Conservation (phyloP, 768 basidiomycete species). For the Rickenella mellea region DNA sequence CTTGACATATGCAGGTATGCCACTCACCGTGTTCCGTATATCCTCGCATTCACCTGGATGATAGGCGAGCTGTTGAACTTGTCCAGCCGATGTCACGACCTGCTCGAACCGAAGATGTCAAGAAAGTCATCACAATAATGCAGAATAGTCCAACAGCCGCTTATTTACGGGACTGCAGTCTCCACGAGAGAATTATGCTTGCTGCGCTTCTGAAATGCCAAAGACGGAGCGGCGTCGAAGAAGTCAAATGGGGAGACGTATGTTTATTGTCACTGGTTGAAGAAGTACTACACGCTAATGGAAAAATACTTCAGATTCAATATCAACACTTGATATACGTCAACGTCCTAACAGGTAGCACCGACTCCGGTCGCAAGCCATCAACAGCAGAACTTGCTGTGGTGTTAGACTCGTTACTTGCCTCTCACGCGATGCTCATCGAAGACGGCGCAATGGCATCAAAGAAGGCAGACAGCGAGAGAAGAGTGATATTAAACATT, state of each 20-base stretch:
- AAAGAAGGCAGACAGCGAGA: conserved; percentile 53
- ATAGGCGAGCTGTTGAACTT: conserved; percentile 77
- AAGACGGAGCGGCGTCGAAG: conserved; percentile 75
- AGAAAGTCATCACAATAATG: conserved; percentile 73
- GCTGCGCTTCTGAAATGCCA: conserved; percentile 76
- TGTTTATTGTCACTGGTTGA: conserved; percentile 14
- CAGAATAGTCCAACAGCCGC: conserved; percentile 86
- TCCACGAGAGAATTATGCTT: conserved; percentile 85
- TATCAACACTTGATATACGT: conserved; percentile 70
- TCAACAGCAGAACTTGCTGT: conserved; percentile 51
- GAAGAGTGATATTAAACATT: conserved; percentile 71
- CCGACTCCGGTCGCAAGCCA: conserved; percentile 51
- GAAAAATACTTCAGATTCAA: conserved; percentile 38
- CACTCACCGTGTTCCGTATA: neutral
- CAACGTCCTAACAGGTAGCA: conserved; percentile 47
- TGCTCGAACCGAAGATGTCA: conserved; percentile 64
- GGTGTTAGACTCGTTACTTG: conserved; percentile 67
- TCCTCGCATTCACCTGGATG: neutral
- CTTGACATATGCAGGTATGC: conserved; percentile 84
- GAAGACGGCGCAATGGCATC: conserved; percentile 48
- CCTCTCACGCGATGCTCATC: conserved; percentile 67
- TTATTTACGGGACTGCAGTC: conserved; percentile 71
- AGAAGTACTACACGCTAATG: neutral
- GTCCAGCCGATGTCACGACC: conserved; percentile 40
- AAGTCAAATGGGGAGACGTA: conserved; percentile 80